phyloP scores from a whole-genome alignment of 2,329 filamentous ascomycete genomes.

The Tolypocladium capitatum region DNA sequence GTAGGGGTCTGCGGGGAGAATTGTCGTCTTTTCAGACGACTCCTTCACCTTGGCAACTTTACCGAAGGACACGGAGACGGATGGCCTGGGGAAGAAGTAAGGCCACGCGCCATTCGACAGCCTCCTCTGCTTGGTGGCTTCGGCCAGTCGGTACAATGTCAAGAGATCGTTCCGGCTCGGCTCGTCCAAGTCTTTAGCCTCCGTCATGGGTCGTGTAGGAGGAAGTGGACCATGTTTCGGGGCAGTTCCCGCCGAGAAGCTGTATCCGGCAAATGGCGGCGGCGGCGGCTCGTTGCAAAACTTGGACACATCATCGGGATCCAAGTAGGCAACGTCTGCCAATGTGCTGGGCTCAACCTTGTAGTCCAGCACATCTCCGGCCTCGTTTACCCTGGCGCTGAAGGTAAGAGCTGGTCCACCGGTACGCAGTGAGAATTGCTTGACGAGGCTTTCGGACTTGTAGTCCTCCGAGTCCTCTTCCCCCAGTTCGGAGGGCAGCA shows the following conservation, averaged over 20 bases:
- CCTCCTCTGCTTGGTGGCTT: conserved; percentile 28
- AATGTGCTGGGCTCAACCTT: conserved; percentile 40
- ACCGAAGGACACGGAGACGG: conserved; percentile 30
- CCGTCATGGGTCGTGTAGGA: conserved; percentile 29
- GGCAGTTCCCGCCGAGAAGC: conserved; percentile 15
- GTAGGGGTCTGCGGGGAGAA: conserved; percentile 33
- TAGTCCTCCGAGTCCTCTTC: conserved; percentile 15
- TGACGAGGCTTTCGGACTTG: conserved; percentile 26
- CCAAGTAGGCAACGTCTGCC: conserved; percentile 43
- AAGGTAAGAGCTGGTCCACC: conserved; percentile 45
- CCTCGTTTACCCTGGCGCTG: conserved; percentile 40
- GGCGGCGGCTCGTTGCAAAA: conserved; percentile 25
- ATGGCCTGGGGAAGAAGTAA: conserved; percentile 28
- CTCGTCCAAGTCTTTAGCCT: conserved; percentile 26
- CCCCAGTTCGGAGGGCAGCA: conserved; percentile 34
- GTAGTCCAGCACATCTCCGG: conserved; percentile 39
- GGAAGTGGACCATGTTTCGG: conserved; percentile 4
- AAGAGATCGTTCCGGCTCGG: conserved; percentile 31
- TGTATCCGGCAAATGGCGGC: conserved; percentile 9
- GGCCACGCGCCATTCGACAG: conserved; percentile 36
- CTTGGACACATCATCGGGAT: conserved; percentile 33
- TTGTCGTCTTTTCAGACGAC: conserved; percentile 3
- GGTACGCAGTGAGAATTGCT: conserved; percentile 39
- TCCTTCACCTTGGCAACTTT: conserved; percentile 11
- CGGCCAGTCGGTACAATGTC: conserved; percentile 33